Percentiles rank a stretch among this genome's conserved stretches.
Evolutionary conservation across 2,329 filamentous ascomycete species (phyloP).

Genomic region (Pseudovirgaria hyperparasitica): DNA sequence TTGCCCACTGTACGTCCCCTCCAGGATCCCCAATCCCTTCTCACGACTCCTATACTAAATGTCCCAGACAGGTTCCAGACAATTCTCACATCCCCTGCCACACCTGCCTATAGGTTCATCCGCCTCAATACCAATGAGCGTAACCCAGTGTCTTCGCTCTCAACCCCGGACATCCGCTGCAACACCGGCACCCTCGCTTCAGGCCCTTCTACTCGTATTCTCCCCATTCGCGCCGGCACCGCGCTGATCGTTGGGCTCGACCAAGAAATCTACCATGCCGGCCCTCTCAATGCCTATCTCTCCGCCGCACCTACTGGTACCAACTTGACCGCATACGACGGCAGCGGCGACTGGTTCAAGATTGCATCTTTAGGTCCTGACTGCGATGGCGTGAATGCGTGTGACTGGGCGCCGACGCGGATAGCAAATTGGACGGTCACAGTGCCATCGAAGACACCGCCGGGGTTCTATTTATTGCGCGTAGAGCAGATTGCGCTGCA

Average conservation of each 20-base stretch:
- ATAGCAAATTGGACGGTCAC: no score
- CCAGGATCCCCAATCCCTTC: not conserved
- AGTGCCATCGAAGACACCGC: constrained; percentile 27
- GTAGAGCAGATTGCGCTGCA: constrained; percentile 37
- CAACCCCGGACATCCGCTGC: constrained; percentile 9
- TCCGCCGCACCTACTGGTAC: constrained; percentile 1
- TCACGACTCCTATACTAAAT: constrained; percentile 1
- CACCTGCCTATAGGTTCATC: not conserved
- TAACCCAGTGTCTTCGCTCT: constrained; percentile 6
- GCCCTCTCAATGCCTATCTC: constrained; percentile 7
- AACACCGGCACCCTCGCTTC: constrained; percentile 6
- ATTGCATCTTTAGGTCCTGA: constrained; percentile 1
- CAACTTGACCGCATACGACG: constrained; percentile 4
- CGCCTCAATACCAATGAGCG: constrained; percentile 6
- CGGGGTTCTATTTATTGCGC: constrained; percentile 33
- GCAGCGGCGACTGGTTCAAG: constrained; percentile 9
- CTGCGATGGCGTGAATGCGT: no score
- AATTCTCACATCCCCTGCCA: constrained; percentile 1
- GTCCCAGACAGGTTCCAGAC: constrained; percentile 1
- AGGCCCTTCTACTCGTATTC: constrained; percentile 1
- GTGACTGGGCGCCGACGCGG: no score
- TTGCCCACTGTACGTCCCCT: constrained; percentile 2
- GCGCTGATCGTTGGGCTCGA: not conserved
- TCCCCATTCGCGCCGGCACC: constrained; percentile 2
- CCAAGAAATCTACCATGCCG: constrained; percentile 1